phyloP scores from a whole-genome alignment of 164 flowering plant species.

The Dillenia suffruticosa region DNA sequence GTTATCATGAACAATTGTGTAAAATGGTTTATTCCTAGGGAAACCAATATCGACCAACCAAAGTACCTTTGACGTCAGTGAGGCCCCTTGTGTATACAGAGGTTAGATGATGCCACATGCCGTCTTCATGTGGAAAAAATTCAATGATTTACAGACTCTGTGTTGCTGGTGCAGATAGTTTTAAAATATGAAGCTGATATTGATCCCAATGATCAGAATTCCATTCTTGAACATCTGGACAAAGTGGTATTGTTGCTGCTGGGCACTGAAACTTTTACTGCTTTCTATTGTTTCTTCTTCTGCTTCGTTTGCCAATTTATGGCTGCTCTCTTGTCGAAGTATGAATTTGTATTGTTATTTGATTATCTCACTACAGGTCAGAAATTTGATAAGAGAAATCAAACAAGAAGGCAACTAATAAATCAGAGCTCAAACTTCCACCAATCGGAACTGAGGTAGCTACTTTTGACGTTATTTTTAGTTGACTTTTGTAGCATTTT shows the following conservation, averaged over 20 bases:
- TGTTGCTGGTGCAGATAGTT: conserved; percentile 50
- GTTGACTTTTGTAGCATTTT: not conserved
- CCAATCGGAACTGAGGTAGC: conserved; percentile 79
- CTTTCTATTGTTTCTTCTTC: conserved; percentile 5
- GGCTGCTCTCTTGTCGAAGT: no score
- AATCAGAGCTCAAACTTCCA: conserved; percentile 75
- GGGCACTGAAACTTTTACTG: not conserved
- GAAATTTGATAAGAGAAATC: conserved; percentile 70
- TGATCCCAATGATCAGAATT: conserved; percentile 85
- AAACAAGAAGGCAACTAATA: conserved; percentile 29
- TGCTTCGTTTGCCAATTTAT: not conserved
- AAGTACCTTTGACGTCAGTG: conserved; percentile 85
- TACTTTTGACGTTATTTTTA: conserved; percentile 2
- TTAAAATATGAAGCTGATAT: conserved; percentile 84
- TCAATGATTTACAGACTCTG: conserved; percentile 4
- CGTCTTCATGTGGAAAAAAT: conserved; percentile 1
- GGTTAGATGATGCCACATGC: conserved; percentile 28
- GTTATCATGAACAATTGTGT: not conserved
- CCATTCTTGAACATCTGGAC: conserved; percentile 92
- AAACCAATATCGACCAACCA: conserved; percentile 94
- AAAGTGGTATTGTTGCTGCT: conserved; percentile 46
- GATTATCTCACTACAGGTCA: conserved; percentile 47
- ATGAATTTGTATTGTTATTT: conserved; percentile 9
- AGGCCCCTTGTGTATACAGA: conserved; percentile 94
- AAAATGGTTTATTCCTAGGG: conserved; percentile 37